Percentiles rank a stretch among this genome's conserved stretches.
phyloP scores from a whole-genome alignment of 1,284 basidiomycete species.

The Amylostereum chailletii region DNA sequence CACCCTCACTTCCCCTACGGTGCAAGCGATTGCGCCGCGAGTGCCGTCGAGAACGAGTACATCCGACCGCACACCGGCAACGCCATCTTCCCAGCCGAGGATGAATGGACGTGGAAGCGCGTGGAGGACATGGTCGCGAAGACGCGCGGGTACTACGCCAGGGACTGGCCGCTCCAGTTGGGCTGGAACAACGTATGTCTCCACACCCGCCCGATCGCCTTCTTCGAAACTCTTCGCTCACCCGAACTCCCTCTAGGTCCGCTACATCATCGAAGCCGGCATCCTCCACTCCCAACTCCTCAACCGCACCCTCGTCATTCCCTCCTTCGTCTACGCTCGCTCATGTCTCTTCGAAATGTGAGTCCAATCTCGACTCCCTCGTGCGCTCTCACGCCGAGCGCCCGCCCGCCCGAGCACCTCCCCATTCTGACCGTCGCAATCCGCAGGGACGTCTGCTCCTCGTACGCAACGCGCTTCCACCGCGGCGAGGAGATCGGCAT shows the following conservation, averaged over 20 bases:
- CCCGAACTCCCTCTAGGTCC: not conserved
- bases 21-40: too few species aligned
- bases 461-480: not conserved
- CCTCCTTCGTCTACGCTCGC: slow-evolving; percentile 1
- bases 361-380: not conserved
- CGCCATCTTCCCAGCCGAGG: not conserved
- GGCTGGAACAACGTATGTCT: slow-evolving; percentile 1
- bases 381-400: not conserved
- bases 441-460: not conserved
- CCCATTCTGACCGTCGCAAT: too few species aligned
- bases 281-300: not conserved
- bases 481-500: not conserved
- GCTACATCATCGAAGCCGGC: not conserved
- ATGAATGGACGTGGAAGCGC: not conserved
- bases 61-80: not conserved
- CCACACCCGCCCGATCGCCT: too few species aligned
- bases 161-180: not conserved
- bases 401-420: not conserved
- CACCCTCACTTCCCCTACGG: too few species aligned
- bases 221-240: not conserved
- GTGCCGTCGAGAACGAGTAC: not conserved
- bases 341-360: not conserved
- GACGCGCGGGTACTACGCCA: not conserved
- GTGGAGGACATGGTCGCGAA: not conserved
- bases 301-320: not conserved